These are phyloP conservation scores for Decorospora gaudefroyi DNA, from an alignment of 2,329 filamentous ascomycete genomes.

Conservation along the genomic window DNA sequence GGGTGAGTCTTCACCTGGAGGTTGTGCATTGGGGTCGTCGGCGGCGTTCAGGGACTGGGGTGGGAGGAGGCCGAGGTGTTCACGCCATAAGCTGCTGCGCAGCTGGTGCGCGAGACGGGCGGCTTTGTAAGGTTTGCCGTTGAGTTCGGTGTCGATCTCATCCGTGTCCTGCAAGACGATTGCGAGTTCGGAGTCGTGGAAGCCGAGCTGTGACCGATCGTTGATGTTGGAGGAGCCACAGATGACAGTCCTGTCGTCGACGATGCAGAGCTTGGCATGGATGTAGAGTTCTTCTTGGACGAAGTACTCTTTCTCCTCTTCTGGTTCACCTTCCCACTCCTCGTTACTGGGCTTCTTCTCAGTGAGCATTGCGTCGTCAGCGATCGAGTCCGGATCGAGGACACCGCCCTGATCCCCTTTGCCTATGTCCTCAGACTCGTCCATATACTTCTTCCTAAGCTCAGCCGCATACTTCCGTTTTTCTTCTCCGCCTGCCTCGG, in stretches of 20 bases:
- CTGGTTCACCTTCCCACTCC: slow-evolving; percentile 71
- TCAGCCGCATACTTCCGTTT: slow-evolving; percentile 54
- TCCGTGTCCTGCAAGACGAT: slow-evolving; percentile 87
- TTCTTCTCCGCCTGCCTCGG: slow-evolving; percentile 41
- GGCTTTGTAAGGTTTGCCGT: slow-evolving; percentile 74
- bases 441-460: slow-evolving; percentile 53
- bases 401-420: slow-evolving; percentile 45
- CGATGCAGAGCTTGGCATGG: slow-evolving; percentile 87
- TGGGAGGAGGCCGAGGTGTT: slow-evolving; percentile 82
- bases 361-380: slow-evolving; percentile 81
- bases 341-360: slow-evolving; percentile 68
- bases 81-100: slow-evolving; percentile 81
- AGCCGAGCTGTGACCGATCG: slow-evolving; percentile 83
- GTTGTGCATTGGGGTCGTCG: slow-evolving; percentile 75
- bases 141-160: slow-evolving; percentile 72
- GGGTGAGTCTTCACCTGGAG: slow-evolving; percentile 67
- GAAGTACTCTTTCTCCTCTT: slow-evolving; percentile 83
- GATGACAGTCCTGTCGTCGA: slow-evolving; percentile 82
- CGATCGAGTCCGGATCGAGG: slow-evolving; percentile 66
- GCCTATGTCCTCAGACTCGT: slow-evolving; percentile 48
- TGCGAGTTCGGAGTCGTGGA: slow-evolving; percentile 88
- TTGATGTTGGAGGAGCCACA: slow-evolving; percentile 91
- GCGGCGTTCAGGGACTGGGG: slow-evolving; percentile 69
- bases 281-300: slow-evolving; percentile 97
- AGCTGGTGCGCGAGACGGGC: slow-evolving; percentile 82